Base-by-base conservation (phyloP, 345 rosid species). In the Gossypium arboreum region DNA sequence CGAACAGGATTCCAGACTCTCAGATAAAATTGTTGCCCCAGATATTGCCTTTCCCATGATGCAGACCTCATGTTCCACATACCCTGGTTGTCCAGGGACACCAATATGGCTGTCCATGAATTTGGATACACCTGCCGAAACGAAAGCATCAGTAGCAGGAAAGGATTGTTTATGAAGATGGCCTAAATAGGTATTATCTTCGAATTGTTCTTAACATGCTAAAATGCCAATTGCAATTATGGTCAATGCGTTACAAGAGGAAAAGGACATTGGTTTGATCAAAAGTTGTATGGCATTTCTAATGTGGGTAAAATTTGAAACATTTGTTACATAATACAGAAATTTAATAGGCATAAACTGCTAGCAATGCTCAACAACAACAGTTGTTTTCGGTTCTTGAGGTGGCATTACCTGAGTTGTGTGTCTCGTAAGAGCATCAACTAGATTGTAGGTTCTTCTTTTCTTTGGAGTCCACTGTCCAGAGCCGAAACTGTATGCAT, bases 41-140 rank as follows among this genome's bases (percentile, higher is more conserved):
- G 88, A 78, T 90, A 91, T 54, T 89, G 98, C 79, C 93, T 88
- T 65, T 91, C 97, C 98, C 98, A 91, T 73, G 79, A 73, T 15
- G 97, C 91, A 2, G 98, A 94, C 84, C 97, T 86, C 87, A 92
- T n/a, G 77, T 94, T 94, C 98, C 98, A 92, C 98, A 92, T 92
- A 0, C 98, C 98, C 80, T 90, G 92, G 85, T 92, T 94, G 88
- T 92, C 98, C 76, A 92, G 72, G 1, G 98, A 91, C 29, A 91
- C 90, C 71, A 86, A 81, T 61, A 94, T 88, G 2, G 89, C 60
- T 0, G 98, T 91, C 98, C 98, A 94, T 12, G 96, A 86, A 50
- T 88, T 81, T 39, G 96, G 99, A 65, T 91, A 95, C 3, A 90
- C 98, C 98, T 94, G 86, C 80, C 71, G 61, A 12, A 71, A 41